Conservation (phyloP, 2,329 filamentous ascomycete species). For the Ascochyta clinopodiicola region DNA sequence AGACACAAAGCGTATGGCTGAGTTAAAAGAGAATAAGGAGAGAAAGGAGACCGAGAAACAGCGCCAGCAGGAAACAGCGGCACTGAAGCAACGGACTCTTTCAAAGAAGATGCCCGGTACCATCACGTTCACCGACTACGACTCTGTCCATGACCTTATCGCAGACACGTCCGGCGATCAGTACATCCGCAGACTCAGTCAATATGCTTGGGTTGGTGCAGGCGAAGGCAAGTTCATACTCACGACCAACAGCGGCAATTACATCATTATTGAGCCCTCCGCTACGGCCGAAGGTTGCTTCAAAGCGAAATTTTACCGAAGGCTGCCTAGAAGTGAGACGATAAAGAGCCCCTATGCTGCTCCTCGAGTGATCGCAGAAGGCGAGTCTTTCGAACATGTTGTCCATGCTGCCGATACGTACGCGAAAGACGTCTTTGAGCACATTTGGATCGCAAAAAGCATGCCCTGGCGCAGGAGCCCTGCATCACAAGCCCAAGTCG, state of each 20-base stretch:
- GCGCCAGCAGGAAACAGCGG: constrained; percentile 66
- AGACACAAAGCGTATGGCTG: constrained; percentile 66
- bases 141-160: constrained; percentile 88
- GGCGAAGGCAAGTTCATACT: constrained; percentile 75
- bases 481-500: constrained; percentile 68
- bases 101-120: constrained; percentile 49
- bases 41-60: constrained; percentile 52
- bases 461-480: constrained; percentile 73
- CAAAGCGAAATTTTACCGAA: constrained; percentile 52
- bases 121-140: constrained; percentile 87
- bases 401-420: constrained; percentile 87
- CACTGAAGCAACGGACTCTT: constrained; percentile 61
- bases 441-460: constrained; percentile 68
- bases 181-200: constrained; percentile 78
- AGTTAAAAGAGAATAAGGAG: constrained; percentile 59
- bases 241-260: constrained; percentile 65
- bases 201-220: constrained; percentile 82
- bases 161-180: constrained; percentile 79
- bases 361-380: constrained; percentile 71
- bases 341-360: constrained; percentile 66
- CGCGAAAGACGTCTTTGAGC: constrained; percentile 70
- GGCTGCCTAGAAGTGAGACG: constrained; percentile 43
- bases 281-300: constrained; percentile 49
- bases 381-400: constrained; percentile 72
- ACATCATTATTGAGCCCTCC: constrained; percentile 61